phyloP scores from a whole-genome alignment of 2,329 filamentous ascomycete genomes.

The Aciculosporium take region DNA sequence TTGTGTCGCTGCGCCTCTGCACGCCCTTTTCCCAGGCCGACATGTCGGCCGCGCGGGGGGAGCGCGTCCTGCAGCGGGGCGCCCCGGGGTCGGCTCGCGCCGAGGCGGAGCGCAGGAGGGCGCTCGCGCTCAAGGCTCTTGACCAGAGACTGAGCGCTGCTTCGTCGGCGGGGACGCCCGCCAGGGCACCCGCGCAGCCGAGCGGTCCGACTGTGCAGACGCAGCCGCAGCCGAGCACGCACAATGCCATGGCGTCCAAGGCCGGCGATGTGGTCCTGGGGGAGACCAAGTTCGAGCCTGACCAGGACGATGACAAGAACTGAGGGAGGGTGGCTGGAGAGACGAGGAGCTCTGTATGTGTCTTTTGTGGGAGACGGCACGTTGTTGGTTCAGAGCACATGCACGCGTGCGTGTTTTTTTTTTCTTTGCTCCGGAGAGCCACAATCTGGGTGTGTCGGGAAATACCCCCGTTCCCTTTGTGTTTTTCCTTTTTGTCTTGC shows the following conservation, averaged over 20 bases:
- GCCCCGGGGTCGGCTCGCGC: slow-evolving; percentile 61
- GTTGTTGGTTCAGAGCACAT: no score
- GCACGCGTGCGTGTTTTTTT: background rate
- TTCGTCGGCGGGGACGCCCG: slow-evolving; percentile 40
- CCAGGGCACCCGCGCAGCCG: slow-evolving; percentile 19
- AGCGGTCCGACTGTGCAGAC: slow-evolving; percentile 42
- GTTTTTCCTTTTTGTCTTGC: background rate
- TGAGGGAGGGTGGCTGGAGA: slow-evolving; percentile 2
- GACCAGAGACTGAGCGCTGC: slow-evolving; percentile 88
- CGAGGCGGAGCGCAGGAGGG: slow-evolving; percentile 80
- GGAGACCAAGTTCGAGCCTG: slow-evolving; percentile 56
- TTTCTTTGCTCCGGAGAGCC: background rate
- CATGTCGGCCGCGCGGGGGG: slow-evolving; percentile 59
- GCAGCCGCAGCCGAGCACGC: slow-evolving; percentile 40
- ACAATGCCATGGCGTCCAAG: slow-evolving; percentile 43
- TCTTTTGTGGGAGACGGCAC: no score
- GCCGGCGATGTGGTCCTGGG: slow-evolving; percentile 45
- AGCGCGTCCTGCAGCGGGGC: slow-evolving; percentile 36
- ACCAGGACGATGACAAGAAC: slow-evolving; percentile 30
- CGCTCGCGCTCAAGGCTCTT: slow-evolving; percentile 76
- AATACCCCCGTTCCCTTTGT: background rate
- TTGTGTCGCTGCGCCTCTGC: slow-evolving; percentile 66
- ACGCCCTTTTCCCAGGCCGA: slow-evolving; percentile 75
- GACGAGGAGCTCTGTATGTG: background rate
- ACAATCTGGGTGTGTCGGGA: background rate